Percentiles rank a stretch among this genome's conserved stretches.
Conservation (phyloP, 164 flowering plant genomes). For the Chimonanthus salicifolius region DNA sequence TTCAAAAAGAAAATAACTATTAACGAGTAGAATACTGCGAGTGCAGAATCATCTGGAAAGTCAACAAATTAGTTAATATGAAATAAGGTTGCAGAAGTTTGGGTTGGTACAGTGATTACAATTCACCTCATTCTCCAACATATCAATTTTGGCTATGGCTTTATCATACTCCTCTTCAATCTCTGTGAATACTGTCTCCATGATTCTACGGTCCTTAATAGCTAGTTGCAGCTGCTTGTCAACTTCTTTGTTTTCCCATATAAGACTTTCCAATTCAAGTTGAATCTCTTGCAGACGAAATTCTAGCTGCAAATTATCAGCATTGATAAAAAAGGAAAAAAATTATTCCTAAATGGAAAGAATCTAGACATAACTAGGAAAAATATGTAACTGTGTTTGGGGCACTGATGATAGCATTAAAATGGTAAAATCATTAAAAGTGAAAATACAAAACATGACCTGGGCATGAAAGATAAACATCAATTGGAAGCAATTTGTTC, state of each 20-base stretch:
- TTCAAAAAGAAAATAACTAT: too few species aligned
- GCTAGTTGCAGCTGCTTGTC: slow-evolving; percentile 32
- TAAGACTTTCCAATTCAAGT: slow-evolving; percentile 44
- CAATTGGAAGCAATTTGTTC: too few species aligned
- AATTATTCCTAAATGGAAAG: background rate
- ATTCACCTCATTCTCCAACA: slow-evolving; percentile 45
- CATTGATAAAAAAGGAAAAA: background rate
- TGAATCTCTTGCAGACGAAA: slow-evolving; percentile 39
- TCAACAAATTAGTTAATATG: background rate
- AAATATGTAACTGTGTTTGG: too few species aligned
- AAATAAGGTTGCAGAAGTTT: background rate
- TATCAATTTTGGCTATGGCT: slow-evolving; percentile 46
- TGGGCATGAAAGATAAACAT: too few species aligned
- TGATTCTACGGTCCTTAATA: slow-evolving; percentile 34
- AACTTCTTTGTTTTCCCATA: slow-evolving; percentile 48
- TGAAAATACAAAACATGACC: too few species aligned
- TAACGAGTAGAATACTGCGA: background rate
- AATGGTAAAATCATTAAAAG: too few species aligned
- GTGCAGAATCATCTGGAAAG: background rate
- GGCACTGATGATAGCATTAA: too few species aligned
- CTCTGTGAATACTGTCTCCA: slow-evolving; percentile 50
- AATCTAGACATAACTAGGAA: too few species aligned
- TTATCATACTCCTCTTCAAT: slow-evolving; percentile 67
- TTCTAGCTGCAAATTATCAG: slow-evolving; percentile 48
- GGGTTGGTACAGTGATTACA: background rate